Evolutionary conservation across 352 stramenopile species (phyloP), one percentile per base, ranked within the genome.

Genomic region (Elongisporangium prolatum): DNA sequence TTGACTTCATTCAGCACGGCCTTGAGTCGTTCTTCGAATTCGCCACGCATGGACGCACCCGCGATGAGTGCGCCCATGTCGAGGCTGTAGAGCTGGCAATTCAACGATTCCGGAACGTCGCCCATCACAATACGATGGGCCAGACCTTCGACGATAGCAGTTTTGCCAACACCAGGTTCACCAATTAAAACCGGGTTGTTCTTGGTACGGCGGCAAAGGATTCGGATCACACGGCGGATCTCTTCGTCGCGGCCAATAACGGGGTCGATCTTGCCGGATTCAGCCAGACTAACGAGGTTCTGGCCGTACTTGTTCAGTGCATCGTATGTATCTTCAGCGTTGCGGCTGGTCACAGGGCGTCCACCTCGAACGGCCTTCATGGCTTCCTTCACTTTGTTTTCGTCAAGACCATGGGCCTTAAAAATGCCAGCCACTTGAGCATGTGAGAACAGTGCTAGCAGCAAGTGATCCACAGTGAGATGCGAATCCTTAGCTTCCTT

Each of bases 1-100:
- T 97, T 86, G 54, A 97, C 86, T 54, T 98, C 91, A 65, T 97
- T 95, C 56, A 99, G 70, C 34, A 99, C 95, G 14, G 88, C 86
- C 63, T 98, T 97, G 17, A 99, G 69, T 22, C 97, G 80, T 67
- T 99, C 97, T 78, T 99, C 97, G 72, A 99, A 99, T 65, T 99
- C 97, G 50, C 97, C 97, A 18, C 95, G 82, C 67, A 98, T 98
- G 66, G 98, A 99, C n/a, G 97, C 96, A 18, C 97, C 97, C 13
- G 97, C 97, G 20, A 99, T 90, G 17, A 99, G 60, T 8, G 94
- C 91, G 20, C 93, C 97, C 88, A 99, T 96, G 59, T 99, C 97
- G 13, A 99, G 74, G 18, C 90, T 97, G 47, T 97, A 81, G 1
- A 99, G 73, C 57, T 87, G 80, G 68, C 80, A 91, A 48, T 95